A percentile compares a stretch with the other conserved stretches of the same genome.
phyloP scores from a whole-genome alignment of 202 grass and related monocot genomes.

The Carex arenaria region DNA sequence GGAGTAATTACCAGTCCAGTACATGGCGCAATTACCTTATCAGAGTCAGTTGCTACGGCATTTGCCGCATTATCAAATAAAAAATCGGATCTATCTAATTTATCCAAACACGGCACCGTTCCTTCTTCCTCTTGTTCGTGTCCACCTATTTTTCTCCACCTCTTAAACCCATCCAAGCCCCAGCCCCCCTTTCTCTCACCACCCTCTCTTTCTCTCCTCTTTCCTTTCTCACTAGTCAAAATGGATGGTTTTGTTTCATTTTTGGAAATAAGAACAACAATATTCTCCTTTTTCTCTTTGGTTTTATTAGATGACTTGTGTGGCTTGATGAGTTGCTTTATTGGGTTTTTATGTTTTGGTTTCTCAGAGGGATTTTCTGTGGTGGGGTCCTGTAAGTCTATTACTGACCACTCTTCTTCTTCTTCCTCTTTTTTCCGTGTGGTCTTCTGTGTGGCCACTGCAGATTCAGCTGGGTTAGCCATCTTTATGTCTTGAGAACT shows the following conservation, averaged over 20 bases:
- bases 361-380: slow-evolving; percentile 28
- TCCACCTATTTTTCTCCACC: slow-evolving; percentile 57
- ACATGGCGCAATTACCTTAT: slow-evolving; percentile 1
- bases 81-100: slow-evolving; percentile 24
- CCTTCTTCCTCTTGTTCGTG: slow-evolving; percentile 32
- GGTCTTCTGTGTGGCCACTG: background rate
- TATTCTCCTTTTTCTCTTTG: slow-evolving; percentile 56
- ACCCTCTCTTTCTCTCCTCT: slow-evolving; percentile 46
- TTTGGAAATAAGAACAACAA: slow-evolving; percentile 39
- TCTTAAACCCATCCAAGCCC: slow-evolving; percentile 84
- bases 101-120: slow-evolving; percentile 9
- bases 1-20: too few relatives aligned
- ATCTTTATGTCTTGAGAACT: slow-evolving; percentile 56
- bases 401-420: slow-evolving; percentile 89
- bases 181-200: slow-evolving; percentile 41
- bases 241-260: background rate
- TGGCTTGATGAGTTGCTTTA: slow-evolving; percentile 43
- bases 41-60: background rate
- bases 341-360: slow-evolving; percentile 50
- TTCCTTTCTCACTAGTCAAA: slow-evolving; percentile 50
- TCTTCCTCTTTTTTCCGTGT: background rate
- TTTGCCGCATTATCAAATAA: slow-evolving; percentile 5
- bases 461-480: background rate
- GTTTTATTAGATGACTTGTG: slow-evolving; percentile 45
- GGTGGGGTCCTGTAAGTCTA: slow-evolving; percentile 64